Percentiles rank a stretch among this genome's conserved stretches.
Evolutionary conservation across 129 eudicot species (phyloP).

Genomic region (Glebionis coronaria): DNA sequence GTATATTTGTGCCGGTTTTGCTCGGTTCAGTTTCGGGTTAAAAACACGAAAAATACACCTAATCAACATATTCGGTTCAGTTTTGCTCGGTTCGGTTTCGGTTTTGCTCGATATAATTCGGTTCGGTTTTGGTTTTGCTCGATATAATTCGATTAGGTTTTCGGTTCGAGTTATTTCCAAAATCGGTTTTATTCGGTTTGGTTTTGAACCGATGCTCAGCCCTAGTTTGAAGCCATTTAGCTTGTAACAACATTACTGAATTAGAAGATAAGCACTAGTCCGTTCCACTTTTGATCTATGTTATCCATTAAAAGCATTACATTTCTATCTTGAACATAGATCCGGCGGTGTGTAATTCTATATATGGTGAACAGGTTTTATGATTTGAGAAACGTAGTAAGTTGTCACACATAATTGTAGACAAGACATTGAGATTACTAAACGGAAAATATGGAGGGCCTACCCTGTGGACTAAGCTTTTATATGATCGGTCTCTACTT

Average conservation of each 20-base stretch:
- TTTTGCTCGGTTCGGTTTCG: too few species aligned
- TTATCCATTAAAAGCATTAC: slow-evolving; percentile 11
- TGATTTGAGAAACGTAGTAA: background rate
- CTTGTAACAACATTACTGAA: background rate
- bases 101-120: too few species aligned
- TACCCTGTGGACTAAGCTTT: background rate
- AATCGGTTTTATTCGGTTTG: too few species aligned
- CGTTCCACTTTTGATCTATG: slow-evolving; percentile 1
- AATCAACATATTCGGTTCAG: too few species aligned
- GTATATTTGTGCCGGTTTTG: too few species aligned
- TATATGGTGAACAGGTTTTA: background rate
- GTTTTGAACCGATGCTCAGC: too few species aligned
- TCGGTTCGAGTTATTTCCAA: too few species aligned
- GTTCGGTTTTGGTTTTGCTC: too few species aligned
- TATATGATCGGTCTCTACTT: slow-evolving; percentile 1
- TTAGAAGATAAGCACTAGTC: slow-evolving; percentile 6
- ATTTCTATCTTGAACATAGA: background rate
- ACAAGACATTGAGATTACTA: background rate
- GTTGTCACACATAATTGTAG: slow-evolving; percentile 3
- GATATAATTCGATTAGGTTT: too few species aligned
- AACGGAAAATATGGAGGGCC: background rate
- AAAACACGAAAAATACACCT: too few species aligned
- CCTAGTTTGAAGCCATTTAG: slow-evolving; percentile 3
- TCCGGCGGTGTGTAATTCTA: background rate
- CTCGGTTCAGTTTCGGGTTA: too few species aligned